Base-by-base conservation (phyloP, 192 early-diverging fungal genomes). In the Gamsiella multidivaricata region DNA sequence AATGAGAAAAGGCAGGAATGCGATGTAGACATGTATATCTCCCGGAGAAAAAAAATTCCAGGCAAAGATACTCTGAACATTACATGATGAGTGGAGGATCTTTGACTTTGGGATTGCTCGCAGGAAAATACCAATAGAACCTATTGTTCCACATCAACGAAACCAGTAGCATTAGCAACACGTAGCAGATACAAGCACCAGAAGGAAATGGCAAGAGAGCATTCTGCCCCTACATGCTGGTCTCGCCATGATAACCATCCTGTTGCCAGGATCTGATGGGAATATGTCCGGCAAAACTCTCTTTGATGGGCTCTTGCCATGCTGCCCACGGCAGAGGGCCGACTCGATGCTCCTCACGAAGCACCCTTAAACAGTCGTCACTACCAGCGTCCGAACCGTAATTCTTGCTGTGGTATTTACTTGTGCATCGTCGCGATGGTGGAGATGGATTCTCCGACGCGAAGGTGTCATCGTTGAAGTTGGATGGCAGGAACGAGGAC, bases 111-210 rank as follows among this genome's bases (percentile, higher is more conserved):
- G 90, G 88, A 23, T 86, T 80, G 58, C 89, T 84, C 11, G 90
- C 88, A 0, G 94, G 94, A 59, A 95, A 93, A 66, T 85, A 95
- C 92, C 92, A 93, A 78, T 92, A 95, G 52, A 89, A 91, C 65
- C 82, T 82, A 23, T 46, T 22, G 28, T 31, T 25, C 8, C 3
- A 71, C n/a, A 49, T 36, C 26, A 61, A 32, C 64, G 28, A 36
- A 56, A 36, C 41, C n/a, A 29, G 45, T 23, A 43, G 64, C 52
- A 33, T 39, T 32, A 53, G 0, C 17, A 15, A 32, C 23, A 56
- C 52, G 42, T 64, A 41, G n/a, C n/a, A n/a, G n/a, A n/a, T n/a
- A n/a, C n/a, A n/a, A n/a, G n/a, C n/a, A n/a, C n/a, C n/a, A n/a
- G n/a, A n/a, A n/a, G n/a, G n/a, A n/a, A n/a, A n/a, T n/a, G n/a